Percentiles rank a stretch among this genome's conserved stretches.
Conservation (phyloP, 1,284 basidiomycete genomes). For the Stygiomarasmius scandens region DNA sequence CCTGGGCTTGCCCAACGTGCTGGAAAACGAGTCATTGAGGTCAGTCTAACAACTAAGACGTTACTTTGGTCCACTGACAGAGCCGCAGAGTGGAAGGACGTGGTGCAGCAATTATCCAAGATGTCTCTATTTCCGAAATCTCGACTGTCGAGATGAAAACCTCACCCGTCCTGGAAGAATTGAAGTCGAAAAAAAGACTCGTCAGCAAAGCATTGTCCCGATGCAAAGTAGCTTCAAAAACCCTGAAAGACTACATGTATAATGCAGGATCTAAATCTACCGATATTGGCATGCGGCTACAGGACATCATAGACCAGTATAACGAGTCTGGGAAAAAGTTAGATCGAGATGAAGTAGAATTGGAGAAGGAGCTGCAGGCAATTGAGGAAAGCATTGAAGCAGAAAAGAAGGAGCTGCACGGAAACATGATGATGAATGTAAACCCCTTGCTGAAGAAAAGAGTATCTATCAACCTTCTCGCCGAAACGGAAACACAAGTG, state of each 20-base stretch:
- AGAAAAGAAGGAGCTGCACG: background rate
- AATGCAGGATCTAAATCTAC: background rate
- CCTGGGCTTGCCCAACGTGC: slow-evolving; percentile 24
- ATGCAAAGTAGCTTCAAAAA: background rate
- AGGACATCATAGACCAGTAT: slow-evolving; percentile 32
- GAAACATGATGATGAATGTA: slow-evolving; percentile 1
- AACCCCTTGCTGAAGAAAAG: slow-evolving; percentile 20
- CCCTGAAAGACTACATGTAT: background rate
- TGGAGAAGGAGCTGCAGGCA: background rate
- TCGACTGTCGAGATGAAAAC: slow-evolving; percentile 12
- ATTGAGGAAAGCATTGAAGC: too few relatives aligned
- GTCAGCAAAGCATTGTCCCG: slow-evolving; percentile 11
- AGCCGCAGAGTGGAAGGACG: slow-evolving; percentile 35
- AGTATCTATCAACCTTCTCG: slow-evolving; percentile 35
- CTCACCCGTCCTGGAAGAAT: slow-evolving; percentile 24
- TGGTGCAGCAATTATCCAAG: slow-evolving; percentile 37
- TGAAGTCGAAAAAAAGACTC: slow-evolving; percentile 16
- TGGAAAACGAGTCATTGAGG: slow-evolving; percentile 32
- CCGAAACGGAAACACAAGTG: slow-evolving; percentile 34
- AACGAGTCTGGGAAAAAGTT: slow-evolving; percentile 32
- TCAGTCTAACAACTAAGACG: slow-evolving; percentile 7
- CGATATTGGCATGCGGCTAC: background rate
- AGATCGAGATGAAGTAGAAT: slow-evolving; percentile 27
- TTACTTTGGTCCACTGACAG: background rate
- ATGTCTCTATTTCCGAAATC: slow-evolving; percentile 31